Conservation (phyloP, 768 basidiomycete genomes). For the Auriscalpium microsporum region DNA sequence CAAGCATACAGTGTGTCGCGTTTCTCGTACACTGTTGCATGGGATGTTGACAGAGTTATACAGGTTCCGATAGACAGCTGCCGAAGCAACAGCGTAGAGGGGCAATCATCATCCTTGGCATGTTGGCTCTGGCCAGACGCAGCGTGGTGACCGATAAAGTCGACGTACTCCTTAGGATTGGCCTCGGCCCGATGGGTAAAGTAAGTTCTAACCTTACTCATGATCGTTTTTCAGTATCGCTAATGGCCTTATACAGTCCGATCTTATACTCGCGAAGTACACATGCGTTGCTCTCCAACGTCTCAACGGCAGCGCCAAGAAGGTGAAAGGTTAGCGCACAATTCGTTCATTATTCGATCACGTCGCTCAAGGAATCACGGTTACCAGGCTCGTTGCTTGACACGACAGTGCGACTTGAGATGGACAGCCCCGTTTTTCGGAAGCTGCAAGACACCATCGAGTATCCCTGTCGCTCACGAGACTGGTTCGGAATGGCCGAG, state of each 20-base stretch:
- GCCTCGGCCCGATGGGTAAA: conserved; percentile 78
- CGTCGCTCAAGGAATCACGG: neutral
- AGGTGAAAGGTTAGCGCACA: conserved; percentile 70
- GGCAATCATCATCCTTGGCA: conserved; percentile 93
- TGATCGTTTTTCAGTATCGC: neutral
- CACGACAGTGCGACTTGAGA: conserved; percentile 77
- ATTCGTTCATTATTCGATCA: neutral
- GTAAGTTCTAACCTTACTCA: conserved; percentile 29
- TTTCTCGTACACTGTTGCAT: neutral
- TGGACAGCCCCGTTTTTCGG: conserved; percentile 80
- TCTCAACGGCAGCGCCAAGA: conserved; percentile 90
- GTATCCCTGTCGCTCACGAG: conserved; percentile 70
- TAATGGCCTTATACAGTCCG: conserved; percentile 40
- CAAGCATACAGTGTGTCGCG: conserved; percentile 77
- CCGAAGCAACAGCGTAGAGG: conserved; percentile 85
- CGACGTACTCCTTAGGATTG: conserved; percentile 78
- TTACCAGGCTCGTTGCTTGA: conserved; percentile 73
- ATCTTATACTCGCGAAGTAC: conserved; percentile 85
- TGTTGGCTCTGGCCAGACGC: conserved; percentile 82
- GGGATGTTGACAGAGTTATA: neutral
- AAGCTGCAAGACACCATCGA: conserved; percentile 78
- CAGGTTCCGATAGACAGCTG: conserved; percentile 68
- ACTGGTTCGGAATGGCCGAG: conserved; percentile 97
- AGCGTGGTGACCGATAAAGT: conserved; percentile 75
- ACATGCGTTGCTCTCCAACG: conserved; percentile 91